Conservation (phyloP, 2,329 filamentous ascomycete species). For the Samsoniella hepiali region DNA sequence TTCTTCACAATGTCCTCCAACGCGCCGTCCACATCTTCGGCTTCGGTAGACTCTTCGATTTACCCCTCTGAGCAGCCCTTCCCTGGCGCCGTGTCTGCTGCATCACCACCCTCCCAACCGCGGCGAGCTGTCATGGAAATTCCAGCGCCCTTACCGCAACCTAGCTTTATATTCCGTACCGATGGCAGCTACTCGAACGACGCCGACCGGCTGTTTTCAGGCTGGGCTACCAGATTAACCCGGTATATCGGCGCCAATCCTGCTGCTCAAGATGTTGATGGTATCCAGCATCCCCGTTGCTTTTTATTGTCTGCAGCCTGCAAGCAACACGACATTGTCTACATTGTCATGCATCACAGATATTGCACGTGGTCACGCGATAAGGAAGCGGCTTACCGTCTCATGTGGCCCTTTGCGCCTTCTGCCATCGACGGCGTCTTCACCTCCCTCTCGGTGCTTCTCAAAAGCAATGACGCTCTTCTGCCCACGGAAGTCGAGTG, state of each 20-base stretch:
- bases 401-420: slow-evolving; percentile 13
- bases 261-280: neutral
- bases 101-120: neutral
- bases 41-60: neutral
- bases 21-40: neutral
- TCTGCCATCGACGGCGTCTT: slow-evolving; percentile 34
- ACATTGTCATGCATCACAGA: slow-evolving; percentile 62
- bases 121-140: slow-evolving; percentile 3
- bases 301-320: slow-evolving; percentile 58
- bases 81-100: neutral
- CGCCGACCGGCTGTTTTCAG: neutral
- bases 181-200: neutral
- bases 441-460: slow-evolving; percentile 31
- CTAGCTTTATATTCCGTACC: neutral
- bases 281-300: slow-evolving; percentile 39
- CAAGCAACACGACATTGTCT: slow-evolving; percentile 54
- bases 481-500: slow-evolving; percentile 28
- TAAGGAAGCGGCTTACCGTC: slow-evolving; percentile 32
- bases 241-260: neutral
- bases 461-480: slow-evolving; percentile 38
- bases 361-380: slow-evolving; percentile 55
- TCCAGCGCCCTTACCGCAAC: neutral
- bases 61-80: slow-evolving; percentile 4
- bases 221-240: neutral
- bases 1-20: neutral